A percentile compares a stretch with the other conserved stretches of the same genome.
These are phyloP conservation scores for Cutaneotrichosporon sp. DNA, from an alignment of 1,284 basidiomycete genomes.

Conservation along the genomic window DNA sequence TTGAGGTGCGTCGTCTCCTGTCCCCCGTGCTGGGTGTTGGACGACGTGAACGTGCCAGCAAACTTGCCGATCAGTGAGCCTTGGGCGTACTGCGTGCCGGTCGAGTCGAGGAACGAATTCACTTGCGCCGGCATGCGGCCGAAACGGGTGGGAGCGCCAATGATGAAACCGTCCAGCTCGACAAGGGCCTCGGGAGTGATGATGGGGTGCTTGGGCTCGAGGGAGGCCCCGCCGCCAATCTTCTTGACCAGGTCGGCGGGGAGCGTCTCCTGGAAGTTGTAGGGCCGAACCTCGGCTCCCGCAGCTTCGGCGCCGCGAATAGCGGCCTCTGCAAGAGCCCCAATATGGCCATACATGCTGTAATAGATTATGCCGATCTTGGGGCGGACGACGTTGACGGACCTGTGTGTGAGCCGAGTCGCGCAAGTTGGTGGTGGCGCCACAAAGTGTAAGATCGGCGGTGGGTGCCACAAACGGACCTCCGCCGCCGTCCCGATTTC, in stretches of 20 bases:
- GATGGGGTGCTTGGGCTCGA: slow-evolving; percentile 64
- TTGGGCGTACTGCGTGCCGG: slow-evolving; percentile 67
- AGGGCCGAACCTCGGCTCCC: slow-evolving; percentile 71
- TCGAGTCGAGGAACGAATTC: slow-evolving; percentile 64
- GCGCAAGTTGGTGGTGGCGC: no score
- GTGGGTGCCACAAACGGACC: no score
- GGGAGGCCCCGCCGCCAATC: slow-evolving; percentile 64
- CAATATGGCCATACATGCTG: slow-evolving; percentile 76
- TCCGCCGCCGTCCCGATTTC: no score
- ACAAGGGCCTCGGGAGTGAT: slow-evolving; percentile 65
- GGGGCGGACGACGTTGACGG: slow-evolving; percentile 47
- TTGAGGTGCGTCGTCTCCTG: slow-evolving; percentile 62
- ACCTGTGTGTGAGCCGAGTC: neutral
- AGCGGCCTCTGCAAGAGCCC: slow-evolving; percentile 70
- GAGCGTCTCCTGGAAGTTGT: slow-evolving; percentile 77
- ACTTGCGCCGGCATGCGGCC: slow-evolving; percentile 56
- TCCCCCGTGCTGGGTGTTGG: slow-evolving; percentile 50
- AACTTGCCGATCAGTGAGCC: slow-evolving; percentile 76
- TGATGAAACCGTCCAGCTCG: slow-evolving; percentile 58
- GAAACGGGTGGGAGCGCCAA: slow-evolving; percentile 75
- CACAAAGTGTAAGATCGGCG: no score
- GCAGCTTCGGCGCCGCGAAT: slow-evolving; percentile 67
- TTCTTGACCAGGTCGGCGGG: slow-evolving; percentile 68
- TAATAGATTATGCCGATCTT: slow-evolving; percentile 78
- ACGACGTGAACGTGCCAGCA: slow-evolving; percentile 50